These are phyloP conservation scores for Uronychia setigera DNA, from an alignment of 73 alveolate genomes.

Conservation along the genomic window DNA sequence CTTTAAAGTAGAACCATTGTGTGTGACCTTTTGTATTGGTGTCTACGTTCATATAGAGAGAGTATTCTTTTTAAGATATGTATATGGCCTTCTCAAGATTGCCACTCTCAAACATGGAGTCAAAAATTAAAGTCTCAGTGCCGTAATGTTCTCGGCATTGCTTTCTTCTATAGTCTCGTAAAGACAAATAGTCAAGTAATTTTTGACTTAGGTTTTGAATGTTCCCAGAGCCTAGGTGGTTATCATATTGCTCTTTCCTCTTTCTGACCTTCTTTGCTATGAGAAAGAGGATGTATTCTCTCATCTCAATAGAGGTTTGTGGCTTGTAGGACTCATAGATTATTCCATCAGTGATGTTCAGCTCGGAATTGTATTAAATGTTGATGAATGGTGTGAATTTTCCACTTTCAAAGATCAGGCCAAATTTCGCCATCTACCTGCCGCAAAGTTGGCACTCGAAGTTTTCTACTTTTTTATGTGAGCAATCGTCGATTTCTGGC, in stretches of 20 bases:
- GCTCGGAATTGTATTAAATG: neutral
- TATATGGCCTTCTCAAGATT: conserved; percentile 52
- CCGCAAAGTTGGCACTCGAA: neutral
- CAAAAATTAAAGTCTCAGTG: conserved; percentile 28
- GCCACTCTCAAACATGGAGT: conserved; percentile 67
- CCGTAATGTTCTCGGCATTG: neutral
- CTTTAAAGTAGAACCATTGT: conserved; percentile 94
- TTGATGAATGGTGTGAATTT: neutral
- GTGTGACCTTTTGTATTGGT: conserved; percentile 95
- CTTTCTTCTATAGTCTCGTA: neutral
- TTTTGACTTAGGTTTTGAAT: neutral
- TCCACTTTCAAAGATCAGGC: neutral
- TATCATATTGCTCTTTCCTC: neutral
- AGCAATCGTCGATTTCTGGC: too few relatives aligned
- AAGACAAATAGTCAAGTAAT: neutral
- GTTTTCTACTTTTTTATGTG: neutral
- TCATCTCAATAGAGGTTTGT: conserved; percentile 20
- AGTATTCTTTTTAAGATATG: conserved; percentile 54
- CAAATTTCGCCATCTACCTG: neutral
- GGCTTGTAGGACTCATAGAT: conserved; percentile 40
- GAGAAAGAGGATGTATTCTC: conserved; percentile 38
- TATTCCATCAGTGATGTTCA: neutral
- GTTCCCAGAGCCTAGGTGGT: neutral
- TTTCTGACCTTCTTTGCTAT: conserved; percentile 35
- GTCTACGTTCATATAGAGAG: conserved; percentile 75